These are phyloP conservation scores for Dicorynia guianensis DNA, from an alignment of 306 rosid genomes.

Conservation along the genomic window DNA sequence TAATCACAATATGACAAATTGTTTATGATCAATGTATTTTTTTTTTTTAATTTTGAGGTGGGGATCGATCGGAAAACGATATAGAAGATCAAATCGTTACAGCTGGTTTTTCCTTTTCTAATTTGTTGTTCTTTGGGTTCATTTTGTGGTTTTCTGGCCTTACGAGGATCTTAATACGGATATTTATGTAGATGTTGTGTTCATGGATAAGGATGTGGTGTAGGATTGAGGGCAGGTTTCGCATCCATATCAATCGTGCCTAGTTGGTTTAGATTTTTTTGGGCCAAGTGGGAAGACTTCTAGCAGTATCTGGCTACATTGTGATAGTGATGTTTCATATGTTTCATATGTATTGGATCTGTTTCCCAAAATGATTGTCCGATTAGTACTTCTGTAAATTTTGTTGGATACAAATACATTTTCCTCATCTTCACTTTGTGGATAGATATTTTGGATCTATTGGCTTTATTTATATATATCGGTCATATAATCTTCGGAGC, in stretches of 20 bases:
- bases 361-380: background rate
- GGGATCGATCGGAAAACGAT: constrained; percentile 1
- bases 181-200: background rate
- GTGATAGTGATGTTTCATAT: constrained; percentile 4
- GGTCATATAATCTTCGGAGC: background rate
- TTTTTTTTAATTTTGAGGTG: too few species aligned
- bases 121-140: too few species aligned
- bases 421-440: background rate
- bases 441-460: background rate
- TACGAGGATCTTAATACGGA: background rate
- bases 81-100: background rate
- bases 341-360: too few species aligned
- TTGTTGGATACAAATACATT: background rate
- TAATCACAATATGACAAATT: background rate
- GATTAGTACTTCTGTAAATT: background rate
- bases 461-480: background rate
- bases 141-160: background rate
- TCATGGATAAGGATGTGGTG: background rate
- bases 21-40: too few species aligned
- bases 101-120: background rate
- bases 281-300: background rate
- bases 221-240: background rate
- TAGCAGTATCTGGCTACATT: background rate
- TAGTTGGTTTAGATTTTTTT: constrained; percentile 16
- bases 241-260: background rate